Percentiles rank a stretch among this genome's conserved stretches.
Evolutionary conservation across 352 stramenopile genomes (phyloP).

Genomic region (Phytophthora pisi): DNA sequence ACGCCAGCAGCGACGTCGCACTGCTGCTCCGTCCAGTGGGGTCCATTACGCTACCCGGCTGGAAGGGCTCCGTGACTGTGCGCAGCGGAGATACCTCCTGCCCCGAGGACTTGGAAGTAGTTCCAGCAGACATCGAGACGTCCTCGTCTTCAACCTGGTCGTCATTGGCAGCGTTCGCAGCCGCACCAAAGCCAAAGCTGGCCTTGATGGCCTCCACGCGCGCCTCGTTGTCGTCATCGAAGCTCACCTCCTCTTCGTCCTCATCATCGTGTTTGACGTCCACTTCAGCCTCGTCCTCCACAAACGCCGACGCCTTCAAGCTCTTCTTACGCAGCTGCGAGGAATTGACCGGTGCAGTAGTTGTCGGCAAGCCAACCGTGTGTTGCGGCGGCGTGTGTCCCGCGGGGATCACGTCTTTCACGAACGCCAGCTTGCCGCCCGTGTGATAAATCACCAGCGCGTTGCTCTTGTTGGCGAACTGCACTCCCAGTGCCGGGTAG

Average conservation of each 20-base stretch:
- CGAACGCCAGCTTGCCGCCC: slow-evolving; percentile 64
- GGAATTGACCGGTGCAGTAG: neutral
- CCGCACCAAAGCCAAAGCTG: slow-evolving; percentile 77
- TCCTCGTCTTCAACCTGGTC: slow-evolving; percentile 32
- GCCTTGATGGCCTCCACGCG: slow-evolving; percentile 84
- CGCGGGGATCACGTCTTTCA: slow-evolving; percentile 68
- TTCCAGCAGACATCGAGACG: slow-evolving; percentile 5
- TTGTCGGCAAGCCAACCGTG: slow-evolving; percentile 16
- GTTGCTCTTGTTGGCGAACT: slow-evolving; percentile 66
- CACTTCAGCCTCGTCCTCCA: slow-evolving; percentile 58
- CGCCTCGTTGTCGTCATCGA: slow-evolving; percentile 69
- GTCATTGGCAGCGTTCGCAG: slow-evolving; percentile 31
- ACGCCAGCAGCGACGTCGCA: slow-evolving; percentile 62
- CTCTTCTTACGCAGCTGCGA: slow-evolving; percentile 35
- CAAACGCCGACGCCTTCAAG: slow-evolving; percentile 42
- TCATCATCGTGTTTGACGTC: slow-evolving; percentile 38
- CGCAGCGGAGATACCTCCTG: slow-evolving; percentile 19
- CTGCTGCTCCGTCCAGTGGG: slow-evolving; percentile 32
- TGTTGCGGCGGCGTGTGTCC: slow-evolving; percentile 65
- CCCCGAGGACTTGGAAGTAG: slow-evolving; percentile 9
- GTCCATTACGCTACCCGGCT: slow-evolving; percentile 59
- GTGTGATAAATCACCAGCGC: slow-evolving; percentile 62
- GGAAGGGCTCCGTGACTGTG: slow-evolving; percentile 67
- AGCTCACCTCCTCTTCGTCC: slow-evolving; percentile 45
- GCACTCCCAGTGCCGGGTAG: slow-evolving; percentile 57